A percentile compares a stretch with the other conserved stretches of the same genome.
Evolutionary conservation across 1,284 basidiomycete genomes (phyloP).

Genomic region (Ustilago cynodontis): DNA sequence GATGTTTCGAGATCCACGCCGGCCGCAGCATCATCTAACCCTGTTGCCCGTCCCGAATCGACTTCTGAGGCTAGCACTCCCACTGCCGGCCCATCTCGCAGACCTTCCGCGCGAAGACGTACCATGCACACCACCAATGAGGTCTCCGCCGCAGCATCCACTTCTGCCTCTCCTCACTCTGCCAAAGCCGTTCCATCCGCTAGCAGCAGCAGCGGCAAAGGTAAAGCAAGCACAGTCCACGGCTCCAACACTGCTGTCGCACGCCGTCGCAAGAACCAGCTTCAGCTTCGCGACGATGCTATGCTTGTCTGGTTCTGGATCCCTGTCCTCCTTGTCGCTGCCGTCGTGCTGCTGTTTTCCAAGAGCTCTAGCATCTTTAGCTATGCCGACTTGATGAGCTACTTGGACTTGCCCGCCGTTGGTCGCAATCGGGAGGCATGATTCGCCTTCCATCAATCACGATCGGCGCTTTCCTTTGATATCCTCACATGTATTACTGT

Average conservation of each 20-base stretch:
- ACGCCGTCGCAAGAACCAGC: constrained; percentile 39
- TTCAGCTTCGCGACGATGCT: constrained; percentile 76
- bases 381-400: constrained; percentile 58
- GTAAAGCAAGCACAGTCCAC: constrained; percentile 20
- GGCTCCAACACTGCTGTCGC: constrained; percentile 16
- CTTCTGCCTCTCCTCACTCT: constrained; percentile 26
- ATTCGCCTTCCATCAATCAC: background rate
- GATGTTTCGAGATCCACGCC: background rate
- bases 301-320: constrained; percentile 96
- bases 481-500: background rate
- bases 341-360: constrained; percentile 69
- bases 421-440: constrained; percentile 30
- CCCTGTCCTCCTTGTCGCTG: constrained; percentile 77
- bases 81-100: constrained; percentile 40
- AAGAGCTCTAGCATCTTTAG: constrained; percentile 62
- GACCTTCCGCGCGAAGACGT: constrained; percentile 24
- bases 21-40: background rate
- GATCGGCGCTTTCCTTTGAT: background rate
- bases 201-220: constrained; percentile 2
- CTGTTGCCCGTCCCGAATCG: background rate
- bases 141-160: constrained; percentile 55
- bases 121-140: constrained; percentile 9
- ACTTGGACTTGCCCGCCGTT: constrained; percentile 51
- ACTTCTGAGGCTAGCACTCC: constrained; percentile 32
- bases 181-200: constrained; percentile 12